These are phyloP conservation scores for Collybia sordida DNA, from an alignment of 768 basidiomycete genomes.

Conservation along the genomic window DNA sequence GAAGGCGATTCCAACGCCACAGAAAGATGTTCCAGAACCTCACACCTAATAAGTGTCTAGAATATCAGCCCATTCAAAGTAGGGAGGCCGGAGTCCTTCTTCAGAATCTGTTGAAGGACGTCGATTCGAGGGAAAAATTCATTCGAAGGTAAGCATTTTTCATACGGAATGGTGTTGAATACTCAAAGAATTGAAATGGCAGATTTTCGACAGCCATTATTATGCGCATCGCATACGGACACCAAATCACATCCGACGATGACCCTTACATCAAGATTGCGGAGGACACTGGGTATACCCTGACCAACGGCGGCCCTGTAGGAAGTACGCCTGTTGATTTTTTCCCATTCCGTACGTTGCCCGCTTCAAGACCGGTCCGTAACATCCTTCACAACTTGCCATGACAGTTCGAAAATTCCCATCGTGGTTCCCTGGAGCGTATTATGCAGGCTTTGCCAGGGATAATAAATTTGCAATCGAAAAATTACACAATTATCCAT, in stretches of 20 bases:
- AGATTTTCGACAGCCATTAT: slow-evolving; percentile 15
- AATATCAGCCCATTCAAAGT: too few species aligned
- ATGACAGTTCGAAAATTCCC: slow-evolving; percentile 12
- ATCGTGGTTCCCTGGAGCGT: slow-evolving; percentile 15
- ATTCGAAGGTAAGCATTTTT: too few species aligned
- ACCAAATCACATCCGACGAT: slow-evolving; percentile 11
- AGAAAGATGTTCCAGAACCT: slow-evolving; percentile 14
- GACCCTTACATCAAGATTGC: slow-evolving; percentile 15
- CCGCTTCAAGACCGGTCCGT: too few species aligned
- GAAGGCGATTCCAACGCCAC: slow-evolving; percentile 15
- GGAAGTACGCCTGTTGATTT: slow-evolving; percentile 15
- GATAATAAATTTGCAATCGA: slow-evolving; percentile 9
- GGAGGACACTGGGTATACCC: slow-evolving; percentile 16
- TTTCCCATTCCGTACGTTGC: too few species aligned
- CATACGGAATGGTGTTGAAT: slow-evolving; percentile 12
- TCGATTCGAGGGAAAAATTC: too few species aligned
- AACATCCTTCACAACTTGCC: too few species aligned
- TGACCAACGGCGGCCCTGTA: slow-evolving; percentile 15
- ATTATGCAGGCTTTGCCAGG: slow-evolving; percentile 10
- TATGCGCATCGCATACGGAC: slow-evolving; percentile 18
- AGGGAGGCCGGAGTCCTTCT: slow-evolving; percentile 12
- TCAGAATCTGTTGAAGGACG: slow-evolving; percentile 7
- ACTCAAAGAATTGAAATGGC: not conserved
- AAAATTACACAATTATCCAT: slow-evolving; percentile 1
- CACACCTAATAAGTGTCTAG: slow-evolving; percentile 7